Percentiles rank a stretch among this genome's conserved stretches.
phyloP scores from a whole-genome alignment of 345 rosid species.

The Eucalyptus regnans region DNA sequence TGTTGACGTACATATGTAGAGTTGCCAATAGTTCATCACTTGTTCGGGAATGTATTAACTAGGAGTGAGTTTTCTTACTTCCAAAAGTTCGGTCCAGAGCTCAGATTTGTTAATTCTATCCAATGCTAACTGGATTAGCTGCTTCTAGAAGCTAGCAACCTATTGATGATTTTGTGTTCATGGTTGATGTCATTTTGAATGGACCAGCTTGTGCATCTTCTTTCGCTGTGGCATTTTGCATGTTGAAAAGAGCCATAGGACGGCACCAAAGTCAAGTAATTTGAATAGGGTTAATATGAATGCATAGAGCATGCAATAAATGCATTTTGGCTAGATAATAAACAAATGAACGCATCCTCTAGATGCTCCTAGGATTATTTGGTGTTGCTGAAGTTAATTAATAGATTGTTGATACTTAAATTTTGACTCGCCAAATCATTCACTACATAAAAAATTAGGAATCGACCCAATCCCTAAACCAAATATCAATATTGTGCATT shows the following conservation, averaged over 20 bases:
- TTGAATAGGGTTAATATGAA: neutral
- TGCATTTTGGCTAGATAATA: neutral
- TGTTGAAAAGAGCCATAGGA: neutral
- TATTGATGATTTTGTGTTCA: neutral
- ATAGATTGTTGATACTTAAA: too few relatives aligned
- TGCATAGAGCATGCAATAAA: neutral
- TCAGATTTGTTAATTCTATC: neutral
- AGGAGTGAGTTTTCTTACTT: neutral
- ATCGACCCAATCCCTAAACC: neutral
- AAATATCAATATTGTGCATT: neutral
- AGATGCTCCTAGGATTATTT: neutral
- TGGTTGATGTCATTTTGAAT: neutral
- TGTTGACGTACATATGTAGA: neutral
- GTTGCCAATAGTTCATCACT: neutral
- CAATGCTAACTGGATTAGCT: neutral
- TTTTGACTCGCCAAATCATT: too few relatives aligned
- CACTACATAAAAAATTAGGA: neutral
- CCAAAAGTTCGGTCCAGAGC: neutral
- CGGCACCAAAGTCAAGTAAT: neutral
- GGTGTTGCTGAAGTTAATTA: neutral
- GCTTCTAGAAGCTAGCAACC: neutral
- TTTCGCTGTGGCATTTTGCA: neutral
- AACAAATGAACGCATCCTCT: too few relatives aligned
- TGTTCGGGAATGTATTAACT: neutral
- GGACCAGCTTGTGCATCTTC: neutral